Conservation (phyloP, 2,329 filamentous ascomycete genomes). For the Pseudopyrenochaeta lycopersici region DNA sequence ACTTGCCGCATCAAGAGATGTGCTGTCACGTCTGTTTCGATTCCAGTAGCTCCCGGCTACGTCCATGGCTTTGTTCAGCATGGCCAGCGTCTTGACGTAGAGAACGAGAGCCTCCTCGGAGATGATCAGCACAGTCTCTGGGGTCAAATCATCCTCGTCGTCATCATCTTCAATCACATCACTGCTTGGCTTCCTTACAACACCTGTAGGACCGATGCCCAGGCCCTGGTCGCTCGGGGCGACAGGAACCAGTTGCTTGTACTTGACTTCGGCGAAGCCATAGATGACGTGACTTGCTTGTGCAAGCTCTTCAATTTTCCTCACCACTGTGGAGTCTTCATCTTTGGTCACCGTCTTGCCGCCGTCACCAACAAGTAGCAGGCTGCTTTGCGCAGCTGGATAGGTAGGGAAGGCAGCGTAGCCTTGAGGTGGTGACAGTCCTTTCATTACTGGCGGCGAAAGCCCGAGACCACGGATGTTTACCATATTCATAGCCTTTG, state of each 20-base stretch:
- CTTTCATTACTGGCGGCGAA: constrained; percentile 67
- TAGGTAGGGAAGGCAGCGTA: constrained; percentile 88
- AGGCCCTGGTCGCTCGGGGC: constrained; percentile 78
- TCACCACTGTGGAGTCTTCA: constrained; percentile 80
- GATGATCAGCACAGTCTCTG: constrained; percentile 84
- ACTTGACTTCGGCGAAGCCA: constrained; percentile 98
- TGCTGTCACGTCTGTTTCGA: constrained; percentile 73
- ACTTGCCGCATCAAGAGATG: constrained; percentile 51
- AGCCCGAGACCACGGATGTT: constrained; percentile 79
- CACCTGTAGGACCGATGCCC: constrained; percentile 65
- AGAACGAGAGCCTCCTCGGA: constrained; percentile 95
- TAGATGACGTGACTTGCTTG: constrained; percentile 96
- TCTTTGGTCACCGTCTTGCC: constrained; percentile 70
- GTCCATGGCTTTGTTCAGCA: constrained; percentile 94
- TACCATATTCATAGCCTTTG: constrained; percentile 93
- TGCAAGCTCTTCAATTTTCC: constrained; percentile 88
- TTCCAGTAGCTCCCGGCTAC: constrained; percentile 93
- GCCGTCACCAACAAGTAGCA: constrained; percentile 70
- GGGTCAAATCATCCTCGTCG: constrained; percentile 74
- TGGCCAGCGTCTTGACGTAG: constrained; percentile 91
- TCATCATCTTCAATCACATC: constrained; percentile 63
- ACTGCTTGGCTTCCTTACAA: constrained; percentile 41
- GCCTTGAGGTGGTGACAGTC: constrained; percentile 73
- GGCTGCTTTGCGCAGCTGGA: constrained; percentile 75
- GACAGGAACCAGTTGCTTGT: constrained; percentile 92